phyloP scores from a whole-genome alignment of 2,329 filamentous ascomycete genomes.

The Tolypocladium capitatum region DNA sequence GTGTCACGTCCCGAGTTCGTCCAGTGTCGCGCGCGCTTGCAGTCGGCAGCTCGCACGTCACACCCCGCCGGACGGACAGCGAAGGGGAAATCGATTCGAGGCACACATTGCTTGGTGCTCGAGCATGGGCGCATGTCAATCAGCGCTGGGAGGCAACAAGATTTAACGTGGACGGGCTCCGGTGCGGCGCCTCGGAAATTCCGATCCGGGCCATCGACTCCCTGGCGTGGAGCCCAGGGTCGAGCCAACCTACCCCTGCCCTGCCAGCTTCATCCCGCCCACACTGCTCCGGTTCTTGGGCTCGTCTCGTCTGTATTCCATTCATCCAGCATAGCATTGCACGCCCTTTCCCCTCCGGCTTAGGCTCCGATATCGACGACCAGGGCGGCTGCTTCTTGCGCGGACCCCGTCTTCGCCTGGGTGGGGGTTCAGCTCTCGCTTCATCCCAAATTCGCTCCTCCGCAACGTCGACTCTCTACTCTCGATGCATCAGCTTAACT shows the following conservation, averaged over 20 bases:
- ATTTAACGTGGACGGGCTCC: too few relatives aligned
- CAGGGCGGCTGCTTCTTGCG: background rate
- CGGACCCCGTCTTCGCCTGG: background rate
- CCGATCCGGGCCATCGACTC: constrained; percentile 9
- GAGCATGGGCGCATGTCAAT: background rate
- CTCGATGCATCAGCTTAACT: constrained; percentile 1
- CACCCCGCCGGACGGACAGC: background rate
- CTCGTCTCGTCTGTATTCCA: background rate
- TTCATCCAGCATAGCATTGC: background rate
- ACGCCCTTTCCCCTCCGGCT: background rate
- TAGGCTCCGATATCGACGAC: background rate
- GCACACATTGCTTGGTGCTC: too few relatives aligned
- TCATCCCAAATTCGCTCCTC: background rate
- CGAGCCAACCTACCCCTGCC: constrained; percentile 4
- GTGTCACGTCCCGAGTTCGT: background rate
- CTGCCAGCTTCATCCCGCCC: background rate
- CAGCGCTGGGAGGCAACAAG: background rate
- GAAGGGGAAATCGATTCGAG: background rate
- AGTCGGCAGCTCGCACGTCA: background rate
- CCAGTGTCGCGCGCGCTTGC: background rate
- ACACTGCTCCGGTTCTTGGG: background rate
- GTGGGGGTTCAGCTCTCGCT: background rate
- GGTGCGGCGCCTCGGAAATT: constrained; percentile 18
- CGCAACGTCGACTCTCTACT: background rate
- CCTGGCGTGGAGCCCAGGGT: constrained; percentile 1